Percentiles rank a stretch among this genome's conserved stretches.
phyloP scores from a whole-genome alignment of 371 early-diverging fungal genomes.

The Dichotomocladium elegans region DNA sequence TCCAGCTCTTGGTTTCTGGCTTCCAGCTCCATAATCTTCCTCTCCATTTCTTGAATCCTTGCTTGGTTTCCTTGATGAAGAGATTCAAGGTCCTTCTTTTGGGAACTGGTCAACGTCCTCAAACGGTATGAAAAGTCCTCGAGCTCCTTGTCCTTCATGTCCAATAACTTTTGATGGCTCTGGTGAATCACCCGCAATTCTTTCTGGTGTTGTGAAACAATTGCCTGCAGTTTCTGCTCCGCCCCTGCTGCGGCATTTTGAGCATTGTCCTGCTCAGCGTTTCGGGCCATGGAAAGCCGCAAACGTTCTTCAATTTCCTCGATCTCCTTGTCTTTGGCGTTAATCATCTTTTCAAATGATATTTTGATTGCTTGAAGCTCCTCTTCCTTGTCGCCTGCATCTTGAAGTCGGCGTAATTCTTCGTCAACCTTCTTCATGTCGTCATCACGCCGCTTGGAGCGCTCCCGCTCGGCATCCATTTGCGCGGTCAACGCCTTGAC shows the following conservation, averaged over 20 bases:
- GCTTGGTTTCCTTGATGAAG: conserved; percentile 31
- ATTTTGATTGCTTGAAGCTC: conserved; percentile 15
- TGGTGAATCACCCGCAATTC: conserved; percentile 40
- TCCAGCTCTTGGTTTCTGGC: too few species aligned
- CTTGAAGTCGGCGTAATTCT: conserved; percentile 8
- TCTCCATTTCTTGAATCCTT: conserved; percentile 30
- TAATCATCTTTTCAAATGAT: conserved; percentile 37
- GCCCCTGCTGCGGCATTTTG: conserved; percentile 2
- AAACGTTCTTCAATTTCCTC: conserved; percentile 32
- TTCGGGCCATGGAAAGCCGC: conserved; percentile 15
- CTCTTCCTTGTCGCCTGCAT: conserved; percentile 14
- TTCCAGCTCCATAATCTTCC: conserved; percentile 21
- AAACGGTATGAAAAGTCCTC: conserved; percentile 38
- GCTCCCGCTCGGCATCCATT: conserved; percentile 5
- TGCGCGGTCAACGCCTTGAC: conserved; percentile 6
- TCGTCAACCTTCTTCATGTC: conserved; percentile 8
- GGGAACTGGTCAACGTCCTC: conserved; percentile 30
- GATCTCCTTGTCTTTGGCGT: conserved; percentile 37
- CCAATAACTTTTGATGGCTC: conserved; percentile 41
- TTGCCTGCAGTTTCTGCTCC: conserved; percentile 20
- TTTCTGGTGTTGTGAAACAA: conserved; percentile 40
- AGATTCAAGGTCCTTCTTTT: conserved; percentile 39
- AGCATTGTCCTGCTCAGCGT: conserved; percentile 5
- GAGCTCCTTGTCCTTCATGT: conserved; percentile 42
- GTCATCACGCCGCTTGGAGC: conserved; percentile 6